Evolutionary conservation across 495 filamentous ascomycete species (phyloP), one percentile per base, ranked within the genome.

Genomic region (Friedmanniomyces endolithicus): DNA sequence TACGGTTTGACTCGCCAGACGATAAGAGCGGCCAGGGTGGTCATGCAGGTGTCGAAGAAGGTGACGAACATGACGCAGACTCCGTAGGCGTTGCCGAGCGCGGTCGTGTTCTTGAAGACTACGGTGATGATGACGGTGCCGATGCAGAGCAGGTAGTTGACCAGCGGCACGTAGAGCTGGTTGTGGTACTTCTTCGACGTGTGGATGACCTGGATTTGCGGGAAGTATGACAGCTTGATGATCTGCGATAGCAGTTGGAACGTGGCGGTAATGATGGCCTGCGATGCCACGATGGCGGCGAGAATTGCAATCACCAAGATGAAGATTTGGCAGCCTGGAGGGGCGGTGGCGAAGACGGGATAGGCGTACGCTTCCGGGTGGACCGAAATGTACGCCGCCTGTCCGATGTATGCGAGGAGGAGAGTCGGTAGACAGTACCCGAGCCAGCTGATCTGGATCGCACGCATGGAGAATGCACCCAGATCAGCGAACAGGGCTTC

Each of bases 1-100:
- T 68, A 69, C 2, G 76, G 67, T 16, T 73, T 71, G 37, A 83
- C 58, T 9, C 75, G 72, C 83, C 83, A 87, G 39, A 84, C 78
- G 31, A 86, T 70, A 6, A 86, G 68, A 7, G 81, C 78, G 3
- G 79, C 79, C 2, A 87, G 68, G 0, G 81, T 74, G 3, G 84
- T 78, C 73, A 87, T 78, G 62, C 71, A 78, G 0, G 84, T 87
- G 34, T 81, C 81, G 63, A 87, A 82, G 62, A 86, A 86, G 3
- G 84, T 85, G 14, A 86, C 84, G 41, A 84, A 75, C 50, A 86
- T 83, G 58, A 87, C 84, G 55, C 84, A 87, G 4, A 82, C 79
- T 29, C 74, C 78, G 56, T 78, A 73, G 67, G 58, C 58, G 47
- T 61, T 61, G 3, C 58, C 58, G 22, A 61, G 76, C 51, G 9